Evolutionary conservation across 2,329 filamentous ascomycete species (phyloP), one percentile per base, ranked within the genome.

Genomic region (Microdochium paspali): DNA sequence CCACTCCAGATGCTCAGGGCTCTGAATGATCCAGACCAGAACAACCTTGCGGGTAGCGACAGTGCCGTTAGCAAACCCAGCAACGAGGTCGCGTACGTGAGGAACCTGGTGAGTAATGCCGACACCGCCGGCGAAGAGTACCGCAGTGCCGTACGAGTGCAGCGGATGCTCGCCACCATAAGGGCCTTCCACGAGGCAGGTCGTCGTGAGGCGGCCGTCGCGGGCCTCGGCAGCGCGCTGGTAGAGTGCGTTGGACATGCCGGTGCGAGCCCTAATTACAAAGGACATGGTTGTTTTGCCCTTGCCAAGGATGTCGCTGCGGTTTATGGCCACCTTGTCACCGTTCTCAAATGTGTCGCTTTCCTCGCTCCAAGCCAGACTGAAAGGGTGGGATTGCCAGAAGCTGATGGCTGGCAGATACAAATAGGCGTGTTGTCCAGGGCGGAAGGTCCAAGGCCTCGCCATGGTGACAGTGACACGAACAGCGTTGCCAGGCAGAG

Each of bases 21-120:
- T 85, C 57, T 87, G 86, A 49, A 91, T 85, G 44, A 82, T 82
- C 87, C 87, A 91, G 35, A 90, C 80, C 23, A 91, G 74, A 4
- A 88, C 71, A 45, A 90, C 74, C 61, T 82, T 85, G 52, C 84
- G 79, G 1, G 84, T 80, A 1, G 85, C 83, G 5, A 85, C 81
- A 0, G 82, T 87, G 49, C 82, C 81, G 52, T 83, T 79, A 50
- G 76, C 74, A 61, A 78, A 86, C 32, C 85, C 84, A 5, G 74
- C 70, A 24, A 90, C 79, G 1, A 91, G 76, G 53, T 88, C 79
- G 49, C 83, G 80, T 32, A 90, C 77, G 61, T 87, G 85, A 46
- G 84, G 84, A 24, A 90, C 80, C 53, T 85, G 84, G 56, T 91
- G 86, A 1, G 87, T 89, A 56, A 91, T 87, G 52, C 87, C 87